phyloP scores from a whole-genome alignment of 176 grass and related monocot genomes.

The Dactylis glomerata region DNA sequence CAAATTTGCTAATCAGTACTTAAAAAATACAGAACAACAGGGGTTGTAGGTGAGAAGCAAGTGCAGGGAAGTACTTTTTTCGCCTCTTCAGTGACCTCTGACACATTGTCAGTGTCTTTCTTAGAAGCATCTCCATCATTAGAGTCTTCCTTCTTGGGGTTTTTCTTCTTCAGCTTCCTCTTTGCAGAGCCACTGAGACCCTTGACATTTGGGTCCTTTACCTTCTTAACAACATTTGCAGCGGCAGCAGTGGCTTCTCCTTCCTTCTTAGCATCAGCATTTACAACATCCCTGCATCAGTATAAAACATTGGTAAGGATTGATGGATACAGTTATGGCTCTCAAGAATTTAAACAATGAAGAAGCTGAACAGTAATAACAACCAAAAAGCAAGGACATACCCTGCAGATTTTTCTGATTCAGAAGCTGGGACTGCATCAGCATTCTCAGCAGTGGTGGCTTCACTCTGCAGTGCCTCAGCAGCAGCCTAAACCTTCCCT shows the following conservation, averaged over 20 bases:
- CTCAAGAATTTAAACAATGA: not conserved
- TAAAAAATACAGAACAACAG: not conserved
- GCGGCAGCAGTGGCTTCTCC: too few relatives aligned
- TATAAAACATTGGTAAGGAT: not conserved
- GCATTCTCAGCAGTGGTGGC: not conserved
- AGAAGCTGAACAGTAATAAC: not conserved
- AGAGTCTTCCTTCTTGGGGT: not conserved
- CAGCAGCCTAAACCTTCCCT: not conserved
- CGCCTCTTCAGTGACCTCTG: not conserved
- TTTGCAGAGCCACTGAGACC: constrained; percentile 16
- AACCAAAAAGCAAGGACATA: not conserved
- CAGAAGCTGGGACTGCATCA: not conserved
- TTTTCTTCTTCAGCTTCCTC: constrained; percentile 32
- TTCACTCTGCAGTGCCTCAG: not conserved
- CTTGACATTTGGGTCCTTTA: not conserved
- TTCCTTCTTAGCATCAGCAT: not conserved
- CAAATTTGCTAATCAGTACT: not conserved
- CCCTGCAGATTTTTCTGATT: not conserved
- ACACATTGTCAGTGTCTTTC: not conserved
- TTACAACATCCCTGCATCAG: constrained; percentile 12
- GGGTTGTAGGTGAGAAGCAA: not conserved
- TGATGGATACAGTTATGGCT: not conserved
- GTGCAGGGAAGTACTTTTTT: not conserved
- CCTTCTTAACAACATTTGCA: too few relatives aligned
- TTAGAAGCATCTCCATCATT: not conserved